These are phyloP conservation scores for Curvularia sp. DNA, from an alignment of 2,329 filamentous ascomycete genomes.

Conservation along the genomic window DNA sequence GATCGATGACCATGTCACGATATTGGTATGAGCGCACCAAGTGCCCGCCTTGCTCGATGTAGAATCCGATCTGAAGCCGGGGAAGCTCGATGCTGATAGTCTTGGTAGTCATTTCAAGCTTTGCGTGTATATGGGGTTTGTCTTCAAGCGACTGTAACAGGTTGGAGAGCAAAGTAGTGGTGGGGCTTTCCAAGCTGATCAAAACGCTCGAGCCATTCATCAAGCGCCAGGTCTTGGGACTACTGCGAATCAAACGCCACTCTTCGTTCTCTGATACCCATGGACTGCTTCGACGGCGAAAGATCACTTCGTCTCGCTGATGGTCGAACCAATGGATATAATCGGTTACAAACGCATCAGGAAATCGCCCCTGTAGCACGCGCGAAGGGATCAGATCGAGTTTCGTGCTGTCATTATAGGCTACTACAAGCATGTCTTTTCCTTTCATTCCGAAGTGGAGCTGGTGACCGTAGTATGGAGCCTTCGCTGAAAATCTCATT, in stretches of 20 bases:
- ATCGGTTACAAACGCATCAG: constrained; percentile 32
- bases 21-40: constrained; percentile 36
- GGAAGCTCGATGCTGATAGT: constrained; percentile 26
- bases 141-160: constrained; percentile 30
- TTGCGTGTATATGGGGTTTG: constrained; percentile 24
- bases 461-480: constrained; percentile 20
- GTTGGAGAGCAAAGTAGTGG: constrained; percentile 4
- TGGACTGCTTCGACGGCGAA: constrained; percentile 16
- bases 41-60: constrained; percentile 2
- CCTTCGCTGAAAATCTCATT: constrained; percentile 53
- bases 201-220: constrained; percentile 9
- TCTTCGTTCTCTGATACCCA: constrained; percentile 9
- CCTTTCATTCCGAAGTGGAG: constrained; percentile 50
- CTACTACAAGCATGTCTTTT: constrained; percentile 33
- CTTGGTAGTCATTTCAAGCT: constrained; percentile 7
- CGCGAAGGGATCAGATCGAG: constrained; percentile 47
- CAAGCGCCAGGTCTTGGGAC: constrained; percentile 25
- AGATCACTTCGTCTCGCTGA: constrained; percentile 17
- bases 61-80: constrained; percentile 23
- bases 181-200: constrained; percentile 20
- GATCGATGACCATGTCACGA: constrained; percentile 36
- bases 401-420: constrained; percentile 10
- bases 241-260: constrained; percentile 28
- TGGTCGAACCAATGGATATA: constrained; percentile 30
- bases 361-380: constrained; percentile 42